phyloP scores from a whole-genome alignment of 331 rosid genomes.

The Telfairia occidentalis region DNA sequence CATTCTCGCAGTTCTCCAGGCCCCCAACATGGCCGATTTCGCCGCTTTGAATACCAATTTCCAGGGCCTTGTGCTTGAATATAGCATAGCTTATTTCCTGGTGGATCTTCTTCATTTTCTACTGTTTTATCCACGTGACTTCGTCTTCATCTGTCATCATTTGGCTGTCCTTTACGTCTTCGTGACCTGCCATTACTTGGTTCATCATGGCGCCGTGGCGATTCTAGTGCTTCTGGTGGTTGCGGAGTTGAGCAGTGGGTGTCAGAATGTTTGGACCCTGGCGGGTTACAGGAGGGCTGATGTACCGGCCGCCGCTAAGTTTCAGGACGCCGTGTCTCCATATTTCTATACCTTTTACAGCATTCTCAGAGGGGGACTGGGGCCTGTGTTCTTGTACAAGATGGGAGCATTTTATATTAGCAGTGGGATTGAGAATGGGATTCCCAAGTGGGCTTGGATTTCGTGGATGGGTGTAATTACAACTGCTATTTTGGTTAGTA shows the following conservation, averaged over 20 bases:
- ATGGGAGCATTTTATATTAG: constrained; percentile 25
- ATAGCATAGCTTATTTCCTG: constrained; percentile 35
- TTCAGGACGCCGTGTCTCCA: constrained; percentile 30
- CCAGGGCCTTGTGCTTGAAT: constrained; percentile 24
- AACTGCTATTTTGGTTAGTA: constrained; percentile 22
- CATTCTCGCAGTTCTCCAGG: constrained; percentile 8
- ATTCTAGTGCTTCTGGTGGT: constrained; percentile 30
- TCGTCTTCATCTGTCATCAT: constrained; percentile 36
- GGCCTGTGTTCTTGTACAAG: constrained; percentile 24
- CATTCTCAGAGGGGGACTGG: constrained; percentile 29
- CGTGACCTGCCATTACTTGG: constrained; percentile 28
- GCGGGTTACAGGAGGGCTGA: constrained; percentile 15
- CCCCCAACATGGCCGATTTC: constrained; percentile 6
- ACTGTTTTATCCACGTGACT: constrained; percentile 26
- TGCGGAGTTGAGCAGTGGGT: constrained; percentile 39
- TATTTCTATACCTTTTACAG: constrained; percentile 26
- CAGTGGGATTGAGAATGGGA: constrained; percentile 17
- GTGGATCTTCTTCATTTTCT: constrained; percentile 32
- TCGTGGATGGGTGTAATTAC: constrained; percentile 44
- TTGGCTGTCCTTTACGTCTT: constrained; percentile 36
- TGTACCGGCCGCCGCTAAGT: constrained; percentile 16
- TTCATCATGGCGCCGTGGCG: constrained; percentile 29
- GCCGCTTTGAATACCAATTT: constrained; percentile 26
- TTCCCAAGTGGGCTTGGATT: constrained; percentile 42
- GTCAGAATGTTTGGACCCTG: constrained; percentile 38